Evolutionary conservation across 2,329 filamentous ascomycete genomes (phyloP).

Genomic region (Aspergillus sp.): DNA sequence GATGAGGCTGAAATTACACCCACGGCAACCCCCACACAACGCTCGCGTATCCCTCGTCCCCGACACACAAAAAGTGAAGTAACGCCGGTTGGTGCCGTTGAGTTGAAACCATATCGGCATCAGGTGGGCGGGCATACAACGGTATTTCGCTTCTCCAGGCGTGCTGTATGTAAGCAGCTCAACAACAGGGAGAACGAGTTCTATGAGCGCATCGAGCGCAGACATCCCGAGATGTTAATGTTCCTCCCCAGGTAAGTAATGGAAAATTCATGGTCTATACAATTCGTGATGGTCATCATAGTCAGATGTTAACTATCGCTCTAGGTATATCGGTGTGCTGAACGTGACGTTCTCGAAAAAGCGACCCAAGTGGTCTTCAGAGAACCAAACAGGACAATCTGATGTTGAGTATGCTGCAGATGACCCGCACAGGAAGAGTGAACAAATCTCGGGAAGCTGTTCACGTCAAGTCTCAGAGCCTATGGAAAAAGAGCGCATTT

Average conservation of each 20-base stretch:
- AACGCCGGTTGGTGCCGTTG: constrained; percentile 79
- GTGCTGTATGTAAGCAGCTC: constrained; percentile 95
- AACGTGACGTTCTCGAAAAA: constrained; percentile 96
- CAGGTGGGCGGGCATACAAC: constrained; percentile 97
- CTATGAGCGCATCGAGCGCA: constrained; percentile 90
- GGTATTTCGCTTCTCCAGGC: constrained; percentile 89
- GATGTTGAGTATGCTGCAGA: constrained; percentile 13
- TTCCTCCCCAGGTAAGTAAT: constrained; percentile 79
- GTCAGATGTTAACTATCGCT: constrained; percentile 14
- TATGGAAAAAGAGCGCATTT: constrained; percentile 50
- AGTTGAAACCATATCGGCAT: constrained; percentile 94
- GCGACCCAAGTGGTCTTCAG: constrained; percentile 49
- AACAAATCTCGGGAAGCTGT: constrained; percentile 13
- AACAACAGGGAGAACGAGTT: constrained; percentile 99
- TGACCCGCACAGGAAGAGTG: constrained; percentile 11
- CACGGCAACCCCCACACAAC: constrained; percentile 44
- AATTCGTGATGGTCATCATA: not conserved
- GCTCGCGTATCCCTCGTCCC: constrained; percentile 24
- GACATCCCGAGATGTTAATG: constrained; percentile 83
- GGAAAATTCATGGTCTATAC: not conserved
- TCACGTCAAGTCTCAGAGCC: constrained; percentile 17
- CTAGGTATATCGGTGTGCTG: constrained; percentile 90
- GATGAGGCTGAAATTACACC: constrained; percentile 55
- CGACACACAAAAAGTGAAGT: constrained; percentile 30
- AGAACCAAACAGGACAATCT: constrained; percentile 24